Evolutionary conservation across 352 stramenopile genomes (phyloP), one percentile per base, ranked within the genome.

Genomic region (Globisporangium polare): DNA sequence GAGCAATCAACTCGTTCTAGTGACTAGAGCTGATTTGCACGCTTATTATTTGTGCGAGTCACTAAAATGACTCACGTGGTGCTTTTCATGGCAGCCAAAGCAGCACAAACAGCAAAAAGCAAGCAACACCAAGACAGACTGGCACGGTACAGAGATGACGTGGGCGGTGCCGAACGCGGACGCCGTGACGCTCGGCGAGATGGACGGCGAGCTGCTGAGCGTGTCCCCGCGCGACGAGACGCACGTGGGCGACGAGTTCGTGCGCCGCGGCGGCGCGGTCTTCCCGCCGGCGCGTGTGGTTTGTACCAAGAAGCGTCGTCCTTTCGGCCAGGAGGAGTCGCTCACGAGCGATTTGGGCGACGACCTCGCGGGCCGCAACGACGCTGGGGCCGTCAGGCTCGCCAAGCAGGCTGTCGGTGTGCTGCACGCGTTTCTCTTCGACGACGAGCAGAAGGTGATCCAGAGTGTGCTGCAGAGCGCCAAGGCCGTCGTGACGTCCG

Each of bases 141-240:
- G 29, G 3, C 5, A 35, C 29, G 17, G 37, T n/a, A n/a, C 33
- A 31, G 17, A 61, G 50, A 89, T 89, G 78, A 75, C 73, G 62
- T 92, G 83, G 83, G 62, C 78, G 9, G 70, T 89, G 55, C 83
- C 83, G 20, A 75, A 69, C n/a, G 54, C 58, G 27, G 79, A 89
- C 56, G 75, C 83, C 50, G 82, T 91, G 75, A 91, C 84, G 66
- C 72, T 93, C 18, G 84, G 84, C 10, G 84, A 93, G 69, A 75
- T 90, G 49, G 65, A 78, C 57, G 78, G 82, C 35, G 82, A 90
- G 72, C 72, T 93, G 39, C 84, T 88, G 66, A 90, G 79, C 63
- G 77, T 91, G 20, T 78, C 77, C 2, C 71, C 78, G 13, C 66
- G 73, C 15, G 80, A 90, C 52, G 71, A 86, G 41, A 58, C 69